Base-by-base conservation (phyloP, 495 filamentous ascomycete species). In the Hamigera avellanea region DNA sequence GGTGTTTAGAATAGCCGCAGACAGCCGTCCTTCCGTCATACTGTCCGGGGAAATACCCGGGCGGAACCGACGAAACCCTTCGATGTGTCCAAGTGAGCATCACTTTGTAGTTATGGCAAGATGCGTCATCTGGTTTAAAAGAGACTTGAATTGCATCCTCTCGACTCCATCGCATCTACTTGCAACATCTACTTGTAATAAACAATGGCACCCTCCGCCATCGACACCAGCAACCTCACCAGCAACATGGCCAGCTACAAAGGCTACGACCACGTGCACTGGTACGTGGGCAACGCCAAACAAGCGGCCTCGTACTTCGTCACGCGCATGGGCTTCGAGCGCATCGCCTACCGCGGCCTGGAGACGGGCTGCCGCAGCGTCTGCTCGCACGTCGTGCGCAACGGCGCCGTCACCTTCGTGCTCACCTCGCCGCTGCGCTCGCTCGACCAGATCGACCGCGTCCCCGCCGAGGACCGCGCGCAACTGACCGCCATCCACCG, bases 231-330 rank as follows among this genome's bases (percentile, higher is more conserved):
- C 28, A 64, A 72, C 35, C 48, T 61, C 33, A 56, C 64, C 36
- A 52, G 53, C 37, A 46, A 45, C 13, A 35, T 64, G 14, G 49
- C 72, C 37, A 73, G 70, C 50, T 91, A 87, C 61, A 71, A 72
- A 16, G 86, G 84, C 53, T 94, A 93, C 49, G 81, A 91, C 62
- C 82, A 93, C 52, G 69, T 93, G 32, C 80, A 82, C 49, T 95
- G 86, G 86, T 95, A 83, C 56, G 88, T 95, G 5, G 86, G 86
- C 47, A 95, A 95, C 59, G 88, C 88, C 48, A 94, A 94, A 62
- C 86, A 93, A 69, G 83, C 83, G 0, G 86, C 85, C 28, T 70
- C 75, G 33, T 93, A 80, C 66, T 94, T 91, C 62, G 80, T 80
- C 53, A 78, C 80, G 8, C 79, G 81, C 42, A 80, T 93, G 66